Conservation (phyloP, 306 rosid genomes). For the Abrus pulchellus region DNA sequence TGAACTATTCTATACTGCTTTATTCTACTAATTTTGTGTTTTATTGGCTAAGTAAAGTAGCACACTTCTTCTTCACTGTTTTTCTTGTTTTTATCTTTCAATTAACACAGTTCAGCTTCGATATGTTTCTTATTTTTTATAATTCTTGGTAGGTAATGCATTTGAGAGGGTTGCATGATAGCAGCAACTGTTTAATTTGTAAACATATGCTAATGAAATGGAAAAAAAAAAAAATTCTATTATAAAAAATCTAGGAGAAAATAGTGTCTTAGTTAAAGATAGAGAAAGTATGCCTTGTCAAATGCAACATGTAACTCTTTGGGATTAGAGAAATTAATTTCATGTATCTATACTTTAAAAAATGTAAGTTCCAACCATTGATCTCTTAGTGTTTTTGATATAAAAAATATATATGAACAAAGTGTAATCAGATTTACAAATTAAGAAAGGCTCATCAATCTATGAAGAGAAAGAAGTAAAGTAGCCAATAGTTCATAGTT, state of each 20-base stretch:
- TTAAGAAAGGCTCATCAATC: neutral
- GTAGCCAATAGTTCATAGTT: neutral
- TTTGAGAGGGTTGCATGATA: constrained; percentile 48
- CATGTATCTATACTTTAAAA: neutral
- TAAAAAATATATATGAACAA: neutral
- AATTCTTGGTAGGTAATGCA: constrained; percentile 35
- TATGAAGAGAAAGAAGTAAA: neutral
- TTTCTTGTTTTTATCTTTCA: neutral
- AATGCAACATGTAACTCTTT: too few relatives aligned
- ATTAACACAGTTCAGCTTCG: too few relatives aligned
- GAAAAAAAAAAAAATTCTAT: neutral
- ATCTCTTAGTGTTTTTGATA: neutral
- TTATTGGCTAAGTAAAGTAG: constrained; percentile 23
- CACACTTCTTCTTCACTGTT: constrained; percentile 23
- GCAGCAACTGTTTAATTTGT: constrained; percentile 49
- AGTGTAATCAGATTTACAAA: neutral
- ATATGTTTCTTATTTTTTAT: neutral
- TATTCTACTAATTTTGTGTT: constrained; percentile 57
- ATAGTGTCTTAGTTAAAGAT: too few relatives aligned
- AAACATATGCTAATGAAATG: constrained; percentile 48
- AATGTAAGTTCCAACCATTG: too few relatives aligned
- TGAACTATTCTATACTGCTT: constrained; percentile 72
- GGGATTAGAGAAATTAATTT: constrained; percentile 9
- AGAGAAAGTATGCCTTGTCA: neutral
- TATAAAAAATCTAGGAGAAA: neutral